Base-by-base conservation (phyloP, 495 filamentous ascomycete genomes). In the Corynascus novoguineensis region DNA sequence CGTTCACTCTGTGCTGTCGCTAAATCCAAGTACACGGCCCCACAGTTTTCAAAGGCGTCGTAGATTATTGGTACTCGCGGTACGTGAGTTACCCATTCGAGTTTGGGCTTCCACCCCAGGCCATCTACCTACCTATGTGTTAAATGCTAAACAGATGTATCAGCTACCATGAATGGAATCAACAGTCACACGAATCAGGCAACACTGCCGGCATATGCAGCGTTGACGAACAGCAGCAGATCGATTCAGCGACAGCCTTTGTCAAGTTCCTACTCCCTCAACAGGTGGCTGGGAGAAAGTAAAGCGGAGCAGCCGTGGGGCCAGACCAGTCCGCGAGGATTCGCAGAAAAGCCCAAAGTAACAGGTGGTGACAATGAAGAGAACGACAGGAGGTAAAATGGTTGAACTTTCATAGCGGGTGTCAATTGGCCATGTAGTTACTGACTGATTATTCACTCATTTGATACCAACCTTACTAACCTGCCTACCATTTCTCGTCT, bases 271-370 rank as follows among this genome's bases (percentile, higher is more conserved):
- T 60, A 50, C 37, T 54, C 57, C 15, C 27, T 60, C 3, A 32
- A 50, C 22, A 50, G 57, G 4, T 60, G 57, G 57, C 27, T 60
- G 1, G n/a, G 25, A 0, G 50, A 60, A 44, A 21, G 19, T 29
- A 46, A 34, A 27, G 7, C 3, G 1, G 44, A 55, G 1, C 41
- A 54, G 25, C 57, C 57, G 2, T 60, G 57, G 57, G 50, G 32
- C 19, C 44, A 35, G 3, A 19, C 35, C 3, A 60, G n/a, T 14
- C 15, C 32, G 31, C 45, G 50, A 0, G 51, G 41, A 5, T 12
- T 5, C 19, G 15, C 21, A 5, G 46, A 31, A 14, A 21, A 48
- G 5, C 14, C 17, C 2, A 10, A 1, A n/a, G 45, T 48, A 7
- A 48, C 6, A 19, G 14, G 44, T 1, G 10, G 42, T 27, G 22